Evolutionary conservation across 495 filamentous ascomycete species (phyloP), one percentile per base, ranked within the genome.

Genomic region (Daldinia childiae): DNA sequence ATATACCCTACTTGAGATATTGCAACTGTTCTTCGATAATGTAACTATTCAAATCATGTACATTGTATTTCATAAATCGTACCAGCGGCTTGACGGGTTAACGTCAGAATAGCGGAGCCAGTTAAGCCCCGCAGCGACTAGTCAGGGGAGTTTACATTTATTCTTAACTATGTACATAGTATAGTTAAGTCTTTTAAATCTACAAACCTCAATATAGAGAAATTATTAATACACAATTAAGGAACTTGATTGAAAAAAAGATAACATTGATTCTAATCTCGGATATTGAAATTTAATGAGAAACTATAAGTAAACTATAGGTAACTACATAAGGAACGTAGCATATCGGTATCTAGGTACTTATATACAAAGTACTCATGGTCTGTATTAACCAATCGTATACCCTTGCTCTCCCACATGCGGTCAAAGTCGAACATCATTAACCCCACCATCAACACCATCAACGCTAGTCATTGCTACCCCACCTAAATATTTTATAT

Each of bases 101-200:
- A 68, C 57, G 63, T 64, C 64, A 65, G 41, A 68, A 66, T 71
- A 74, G 74, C 74, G 74, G 74, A 71, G 45, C 71, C 39, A 62
- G 32, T 64, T 17, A 32, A 59, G 12, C 32, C 58, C 67, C 66
- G 66, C 70, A 73, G 73, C 66, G 54, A 55, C 52, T 64, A 63
- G 54, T 14, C 48, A 29, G 50, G 34, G 51, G 14, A n/a, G n/a
- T n/a, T n/a, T n/a, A n/a, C n/a, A n/a, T n/a, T n/a, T n/a, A n/a
- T n/a, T n/a, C n/a, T n/a, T n/a, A n/a, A n/a, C n/a, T n/a, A n/a
- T n/a, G n/a, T n/a, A n/a, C n/a, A n/a, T n/a, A n/a, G n/a, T n/a
- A n/a, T n/a, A n/a, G n/a, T n/a, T n/a, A n/a, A n/a, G n/a, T 4
- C 0, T 29, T 4, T 4, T 29, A 4, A 29, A 29, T 29, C 27